Base-by-base conservation (phyloP, 768 basidiomycete species). In the Hygrocybe coccinea region DNA sequence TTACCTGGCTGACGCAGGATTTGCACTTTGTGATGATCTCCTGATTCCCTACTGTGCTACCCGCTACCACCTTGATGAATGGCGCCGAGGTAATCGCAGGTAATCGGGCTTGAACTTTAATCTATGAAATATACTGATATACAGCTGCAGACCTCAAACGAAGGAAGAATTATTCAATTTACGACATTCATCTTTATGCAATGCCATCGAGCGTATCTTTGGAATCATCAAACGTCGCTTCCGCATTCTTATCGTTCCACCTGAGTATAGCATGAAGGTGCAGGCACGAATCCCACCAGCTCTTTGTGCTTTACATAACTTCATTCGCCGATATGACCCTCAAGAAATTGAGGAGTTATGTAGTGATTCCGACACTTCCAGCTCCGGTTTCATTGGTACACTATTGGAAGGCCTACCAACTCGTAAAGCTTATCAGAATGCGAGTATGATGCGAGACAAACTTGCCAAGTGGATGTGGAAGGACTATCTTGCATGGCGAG, bases 131-230 rank as follows among this genome's bases (percentile, higher is more conserved):
- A 58, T 29, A 29, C 29, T 29, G 29, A 43, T 49, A 33, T 46
- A 21, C 22, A 29, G 50, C n/a, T 54, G 55, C 47, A 73, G 73
- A 36, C 75, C 74, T 38, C 37, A 14, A 48, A 72, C 70, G 37
- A 55, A 65, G 36, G 63, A 77, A 59, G 74, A 78, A 59, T 57
- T 78, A 1, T 77, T 67, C 57, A 79, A 76, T 64, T 63, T 78
- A 3, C 62, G 68, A 15, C 74, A 79, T 64, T 64, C 74, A 9
- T 64, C 62, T 48, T 67, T 66, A 41, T 65, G 65, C 1, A 79
- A 75, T 67, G 65, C 73, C 33, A 61, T 75, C 55, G 71, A 75
- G 56, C 60, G 57, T 9, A 71, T 74, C 29, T 75, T 73, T 67
- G 73, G 73, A 47, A 66, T 74, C 2, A 7, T 70, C 48, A 75